These are phyloP conservation scores for Borovskyia barvae DNA, from an alignment of 208 protist species.

Conservation along the genomic window DNA sequence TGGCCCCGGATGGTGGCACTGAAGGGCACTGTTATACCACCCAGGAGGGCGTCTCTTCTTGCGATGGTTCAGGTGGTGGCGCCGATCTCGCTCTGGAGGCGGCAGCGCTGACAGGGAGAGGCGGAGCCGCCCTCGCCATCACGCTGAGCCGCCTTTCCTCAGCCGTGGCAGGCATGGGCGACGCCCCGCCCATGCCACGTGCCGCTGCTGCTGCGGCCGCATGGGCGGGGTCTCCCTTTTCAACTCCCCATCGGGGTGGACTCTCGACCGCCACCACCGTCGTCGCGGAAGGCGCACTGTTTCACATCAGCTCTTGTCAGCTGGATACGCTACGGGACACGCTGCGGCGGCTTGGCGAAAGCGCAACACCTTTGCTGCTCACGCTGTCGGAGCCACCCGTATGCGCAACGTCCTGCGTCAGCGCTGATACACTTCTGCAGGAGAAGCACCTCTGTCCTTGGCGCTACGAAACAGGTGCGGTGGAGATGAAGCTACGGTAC, in stretches of 20 bases:
- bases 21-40: not conserved
- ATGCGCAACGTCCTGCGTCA: slow-evolving; percentile 17
- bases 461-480: too few relatives aligned
- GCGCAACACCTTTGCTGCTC: slow-evolving; percentile 21
- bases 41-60: slow-evolving; percentile 1
- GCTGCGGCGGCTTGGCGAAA: slow-evolving; percentile 8
- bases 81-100: slow-evolving; percentile 1
- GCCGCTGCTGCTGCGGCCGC: too few relatives aligned
- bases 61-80: slow-evolving; percentile 11
- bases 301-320: too few relatives aligned
- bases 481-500: too few relatives aligned
- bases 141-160: slow-evolving; percentile 20
- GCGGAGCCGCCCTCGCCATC: not conserved
- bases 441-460: slow-evolving; percentile 11
- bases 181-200: too few relatives aligned
- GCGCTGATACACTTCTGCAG: slow-evolving; percentile 15
- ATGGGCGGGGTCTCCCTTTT: too few relatives aligned
- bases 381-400: slow-evolving; percentile 26
- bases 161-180: not conserved
- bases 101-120: slow-evolving; percentile 1
- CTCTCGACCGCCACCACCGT: too few relatives aligned
- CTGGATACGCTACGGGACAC: slow-evolving; percentile 16
- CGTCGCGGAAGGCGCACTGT: too few relatives aligned
- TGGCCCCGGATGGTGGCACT: not conserved
- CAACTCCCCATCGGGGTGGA: too few relatives aligned